Evolutionary conservation across 257 asterid genomes (phyloP), one percentile per base, ranked within the genome.

Genomic region (Schizonepeta tenuifolia): DNA sequence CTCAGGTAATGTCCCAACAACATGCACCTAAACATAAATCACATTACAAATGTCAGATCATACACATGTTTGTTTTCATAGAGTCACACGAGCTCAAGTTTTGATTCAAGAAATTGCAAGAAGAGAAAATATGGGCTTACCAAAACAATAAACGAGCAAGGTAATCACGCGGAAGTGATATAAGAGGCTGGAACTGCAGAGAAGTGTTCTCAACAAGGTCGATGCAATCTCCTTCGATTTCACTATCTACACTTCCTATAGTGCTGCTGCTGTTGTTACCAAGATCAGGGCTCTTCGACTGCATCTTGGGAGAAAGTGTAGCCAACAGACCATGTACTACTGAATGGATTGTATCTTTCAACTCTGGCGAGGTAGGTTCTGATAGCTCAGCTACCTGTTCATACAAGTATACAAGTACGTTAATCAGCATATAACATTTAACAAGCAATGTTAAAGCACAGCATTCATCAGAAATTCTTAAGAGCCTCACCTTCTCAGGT

Each of bases 281-380:
- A 11, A 79, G 65, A 72, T 94, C 85, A 36, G 96, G 79, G 73
- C 86, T 88, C 74, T 87, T 89, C 15, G 98, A 89, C 67, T 91
- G 92, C 98, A 94, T 94, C 81, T 87, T 89, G 9, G 97, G 98
- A 72, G 98, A 94, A 46, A 94, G 96, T 49, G 98, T 91, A 24
- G 98, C 98, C 82, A 94, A 87, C 57, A 94, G 91, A 80, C 98
- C 98, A 70, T 94, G 96, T 28, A 89, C 96, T 22, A 94, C 95
- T 13, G 97, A 94, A 77, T 84, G 90, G 78, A 94, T 84, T 28
- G 93, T 82, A 17, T 86, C 93, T 76, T 87, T 91, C 74, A 89
- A 65, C 70, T 89, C 97, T 2, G 90, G 77, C 14, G 87, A 88
- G 49, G 97, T 83, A 62, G 97, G 95, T 77, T 94, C 99, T 44